phyloP scores from a whole-genome alignment of 2,329 filamentous ascomycete genomes.

The Fusarium sp. region DNA sequence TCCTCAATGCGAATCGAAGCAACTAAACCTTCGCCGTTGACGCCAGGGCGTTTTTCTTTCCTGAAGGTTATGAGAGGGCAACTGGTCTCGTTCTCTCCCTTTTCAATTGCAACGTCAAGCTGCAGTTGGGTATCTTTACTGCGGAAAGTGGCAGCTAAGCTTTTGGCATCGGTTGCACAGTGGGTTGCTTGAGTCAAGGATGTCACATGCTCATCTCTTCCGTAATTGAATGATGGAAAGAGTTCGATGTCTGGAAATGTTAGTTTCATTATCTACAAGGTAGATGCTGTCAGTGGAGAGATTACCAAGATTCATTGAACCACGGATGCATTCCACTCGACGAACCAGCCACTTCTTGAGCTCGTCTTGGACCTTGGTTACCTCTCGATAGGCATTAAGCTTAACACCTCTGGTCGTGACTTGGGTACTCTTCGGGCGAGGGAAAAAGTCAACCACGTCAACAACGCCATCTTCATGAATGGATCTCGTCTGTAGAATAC shows the following conservation, averaged over 20 bases:
- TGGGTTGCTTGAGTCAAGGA: slow-evolving; percentile 64
- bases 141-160: slow-evolving; percentile 74
- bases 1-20: slow-evolving; percentile 71
- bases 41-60: slow-evolving; percentile 64
- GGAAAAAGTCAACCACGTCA: slow-evolving; percentile 81
- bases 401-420: slow-evolving; percentile 63
- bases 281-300: neutral
- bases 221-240: slow-evolving; percentile 81
- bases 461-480: slow-evolving; percentile 81
- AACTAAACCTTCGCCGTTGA: slow-evolving; percentile 73
- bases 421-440: slow-evolving; percentile 71
- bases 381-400: slow-evolving; percentile 67
- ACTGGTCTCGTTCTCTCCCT: slow-evolving; percentile 56
- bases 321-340: slow-evolving; percentile 79
- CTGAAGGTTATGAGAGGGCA: slow-evolving; percentile 69
- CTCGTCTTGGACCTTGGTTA: slow-evolving; percentile 67
- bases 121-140: slow-evolving; percentile 71
- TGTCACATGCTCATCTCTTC: slow-evolving; percentile 71
- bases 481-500: slow-evolving; percentile 82
- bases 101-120: slow-evolving; percentile 76
- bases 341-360: slow-evolving; percentile 79
- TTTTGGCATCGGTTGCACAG: slow-evolving; percentile 56
- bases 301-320: slow-evolving; percentile 70
- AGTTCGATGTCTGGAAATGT: slow-evolving; percentile 71
- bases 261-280: neutral